These are phyloP conservation scores for Antrodiella citrinella DNA, from an alignment of 768 basidiomycete genomes.

Conservation along the genomic window DNA sequence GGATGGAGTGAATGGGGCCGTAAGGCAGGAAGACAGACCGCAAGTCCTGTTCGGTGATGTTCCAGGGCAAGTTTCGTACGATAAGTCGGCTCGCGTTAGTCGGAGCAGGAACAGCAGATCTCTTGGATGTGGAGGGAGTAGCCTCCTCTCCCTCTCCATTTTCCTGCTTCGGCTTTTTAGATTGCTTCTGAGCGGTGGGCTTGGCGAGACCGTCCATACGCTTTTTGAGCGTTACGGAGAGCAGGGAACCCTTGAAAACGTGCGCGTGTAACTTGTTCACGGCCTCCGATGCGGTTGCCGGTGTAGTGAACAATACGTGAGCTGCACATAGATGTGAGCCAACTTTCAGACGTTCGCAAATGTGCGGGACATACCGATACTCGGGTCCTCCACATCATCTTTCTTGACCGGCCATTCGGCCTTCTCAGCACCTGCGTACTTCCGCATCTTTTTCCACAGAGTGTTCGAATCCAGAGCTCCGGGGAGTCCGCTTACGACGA, in stretches of 20 bases:
- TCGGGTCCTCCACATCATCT: constrained; percentile 38
- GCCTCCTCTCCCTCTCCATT: constrained; percentile 12
- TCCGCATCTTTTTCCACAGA: constrained; percentile 84
- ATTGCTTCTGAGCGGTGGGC: constrained; percentile 22
- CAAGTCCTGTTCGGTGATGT: constrained; percentile 78
- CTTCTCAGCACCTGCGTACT: constrained; percentile 68
- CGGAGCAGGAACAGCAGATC: constrained; percentile 30
- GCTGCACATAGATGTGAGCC: constrained; percentile 33
- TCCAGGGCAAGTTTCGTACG: constrained; percentile 82
- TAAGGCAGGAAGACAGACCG: constrained; percentile 80
- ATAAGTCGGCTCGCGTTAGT: constrained; percentile 78
- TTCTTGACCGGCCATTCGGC: constrained; percentile 58
- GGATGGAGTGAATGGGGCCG: constrained; percentile 81
- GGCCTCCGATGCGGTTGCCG: constrained; percentile 60
- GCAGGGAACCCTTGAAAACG: constrained; percentile 80
- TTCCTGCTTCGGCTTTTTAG: constrained; percentile 12
- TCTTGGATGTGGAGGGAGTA: constrained; percentile 13
- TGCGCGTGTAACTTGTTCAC: constrained; percentile 83
- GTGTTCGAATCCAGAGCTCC: constrained; percentile 49
- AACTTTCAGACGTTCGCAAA: neutral
- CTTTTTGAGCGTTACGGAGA: constrained; percentile 87
- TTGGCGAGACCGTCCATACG: constrained; percentile 63
- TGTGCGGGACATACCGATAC: constrained; percentile 34
- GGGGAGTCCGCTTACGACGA: constrained; percentile 71
- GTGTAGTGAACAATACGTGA: constrained; percentile 63